A percentile compares a stretch with the other conserved stretches of the same genome.
These are phyloP conservation scores for Hordeum pubiflorum DNA, from an alignment of 202 grass and related monocot species.

Conservation along the genomic window DNA sequence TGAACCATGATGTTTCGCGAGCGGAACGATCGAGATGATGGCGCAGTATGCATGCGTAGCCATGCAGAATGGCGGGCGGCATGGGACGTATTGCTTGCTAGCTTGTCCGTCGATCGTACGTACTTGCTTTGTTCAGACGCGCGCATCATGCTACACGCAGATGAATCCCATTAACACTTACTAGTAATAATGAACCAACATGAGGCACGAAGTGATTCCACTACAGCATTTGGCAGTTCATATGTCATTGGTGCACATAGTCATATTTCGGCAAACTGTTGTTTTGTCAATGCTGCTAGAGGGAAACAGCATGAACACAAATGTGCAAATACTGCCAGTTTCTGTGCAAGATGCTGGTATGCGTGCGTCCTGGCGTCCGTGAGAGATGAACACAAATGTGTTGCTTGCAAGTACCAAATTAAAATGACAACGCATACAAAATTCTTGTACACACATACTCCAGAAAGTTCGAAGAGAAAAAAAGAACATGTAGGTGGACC, in stretches of 20 bases:
- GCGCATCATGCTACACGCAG: not conserved
- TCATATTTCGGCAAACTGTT: not conserved
- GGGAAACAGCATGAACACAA: no score
- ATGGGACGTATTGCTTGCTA: no score
- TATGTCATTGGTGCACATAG: not conserved
- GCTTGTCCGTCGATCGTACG: no score
- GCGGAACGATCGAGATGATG: not conserved
- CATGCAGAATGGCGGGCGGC: not conserved
- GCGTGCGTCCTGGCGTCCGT: no score
- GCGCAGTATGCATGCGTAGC: not conserved
- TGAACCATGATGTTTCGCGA: not conserved
- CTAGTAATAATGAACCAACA: not conserved
- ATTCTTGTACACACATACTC: not conserved
- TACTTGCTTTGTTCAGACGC: not conserved
- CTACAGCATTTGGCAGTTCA: not conserved
- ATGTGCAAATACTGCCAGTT: no score
- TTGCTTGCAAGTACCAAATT: not conserved
- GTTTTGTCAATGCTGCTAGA: no score
- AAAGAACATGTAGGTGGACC: not conserved
- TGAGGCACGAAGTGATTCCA: not conserved
- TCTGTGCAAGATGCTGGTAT: no score
- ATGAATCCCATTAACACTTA: no score
- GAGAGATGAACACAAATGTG: not conserved
- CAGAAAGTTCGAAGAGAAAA: not conserved
- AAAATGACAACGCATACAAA: not conserved